Base-by-base conservation (phyloP, 2,329 filamentous ascomycete genomes). In the Penicillium sp. region DNA sequence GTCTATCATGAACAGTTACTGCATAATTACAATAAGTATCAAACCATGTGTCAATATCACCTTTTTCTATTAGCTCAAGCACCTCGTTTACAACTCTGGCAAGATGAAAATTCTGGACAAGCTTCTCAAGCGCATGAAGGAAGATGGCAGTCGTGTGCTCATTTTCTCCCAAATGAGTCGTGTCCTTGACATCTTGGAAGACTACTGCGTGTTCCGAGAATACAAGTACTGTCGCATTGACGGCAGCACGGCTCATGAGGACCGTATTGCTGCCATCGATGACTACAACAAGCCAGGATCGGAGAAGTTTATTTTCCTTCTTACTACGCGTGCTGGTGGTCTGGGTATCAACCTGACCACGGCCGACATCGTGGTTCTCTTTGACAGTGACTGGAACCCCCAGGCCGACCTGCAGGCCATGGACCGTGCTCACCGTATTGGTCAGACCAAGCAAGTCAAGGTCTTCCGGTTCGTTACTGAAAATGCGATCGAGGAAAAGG, bases 111-210 rank as follows among this genome's bases (percentile, higher is more conserved):
- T 99, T 73, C 84, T 99, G 18, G 95, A 99, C 80, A 96, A 92
- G 78, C 85, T 99, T 11, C 82, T 99, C 50, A 88, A 85, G 69
- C 87, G 93, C 49, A 86, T 99, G 80, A 84, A 93, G 76, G 86
- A 85, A 49, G 89, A 96, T 73, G 95, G 92, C 43, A 98, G 93
- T 72, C 87, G 95, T 65, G 92, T 99, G n/a, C 85, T 99, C 56
- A 98, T 99, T 68, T 99, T 99, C 80, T 99, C 95, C 0, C 95
- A 99, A 73, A 99, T 99, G 95, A 97, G 93, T 71, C 91, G 95
- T 84, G 84, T 97, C 40, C 81, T 99, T 43, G 95, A 99, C 72
- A 99, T 99, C 54, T 84, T 99, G 16, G 95, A 99, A 73, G 95
- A 99, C 75, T 99, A 99, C 77, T 98, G 94, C 65, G 92, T 98